These are phyloP conservation scores for Auriscalpium microsporum DNA, from an alignment of 768 basidiomycete genomes.

Conservation along the genomic window DNA sequence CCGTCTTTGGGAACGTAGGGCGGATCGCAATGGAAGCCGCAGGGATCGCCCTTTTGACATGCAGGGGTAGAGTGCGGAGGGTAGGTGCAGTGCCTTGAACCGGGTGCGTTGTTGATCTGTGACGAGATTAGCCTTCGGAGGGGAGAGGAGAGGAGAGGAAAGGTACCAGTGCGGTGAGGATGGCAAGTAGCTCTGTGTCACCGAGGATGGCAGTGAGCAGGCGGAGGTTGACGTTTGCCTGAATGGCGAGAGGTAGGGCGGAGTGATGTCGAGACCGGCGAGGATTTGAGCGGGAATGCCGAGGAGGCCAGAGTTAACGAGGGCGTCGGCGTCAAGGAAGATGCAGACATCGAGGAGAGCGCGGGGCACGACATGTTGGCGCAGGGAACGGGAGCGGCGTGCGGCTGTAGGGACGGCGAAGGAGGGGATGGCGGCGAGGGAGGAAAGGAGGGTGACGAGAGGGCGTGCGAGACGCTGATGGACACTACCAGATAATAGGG, in stretches of 20 bases:
- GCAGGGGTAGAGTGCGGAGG: slow-evolving; percentile 25
- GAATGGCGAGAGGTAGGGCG: slow-evolving; percentile 11
- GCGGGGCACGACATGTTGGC: slow-evolving; percentile 15
- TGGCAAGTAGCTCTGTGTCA: background rate
- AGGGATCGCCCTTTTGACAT: slow-evolving; percentile 26
- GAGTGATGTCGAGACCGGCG: slow-evolving; percentile 24
- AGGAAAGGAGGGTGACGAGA: background rate
- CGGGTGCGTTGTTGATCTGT: slow-evolving; percentile 29
- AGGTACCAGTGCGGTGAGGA: slow-evolving; percentile 19
- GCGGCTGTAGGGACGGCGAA: background rate
- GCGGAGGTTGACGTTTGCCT: slow-evolving; percentile 3
- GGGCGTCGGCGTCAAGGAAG: slow-evolving; percentile 8
- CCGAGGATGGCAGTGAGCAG: slow-evolving; percentile 10
- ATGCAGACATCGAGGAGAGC: slow-evolving; percentile 16
- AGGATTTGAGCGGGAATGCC: slow-evolving; percentile 1
- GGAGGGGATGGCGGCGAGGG: background rate
- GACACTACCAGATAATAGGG: too few species aligned
- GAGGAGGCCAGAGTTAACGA: slow-evolving; percentile 3
- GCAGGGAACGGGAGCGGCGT: background rate
- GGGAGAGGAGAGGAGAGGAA: background rate
- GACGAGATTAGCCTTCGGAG: slow-evolving; percentile 4
- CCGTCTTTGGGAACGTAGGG: slow-evolving; percentile 22
- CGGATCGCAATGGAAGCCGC: slow-evolving; percentile 27
- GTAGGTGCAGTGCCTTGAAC: slow-evolving; percentile 24
- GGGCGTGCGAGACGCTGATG: background rate